Percentiles rank a stretch among this genome's conserved stretches.
These are phyloP conservation scores for Aegilops bicornis DNA, from an alignment of 176 grass and related monocot genomes.

Conservation along the genomic window DNA sequence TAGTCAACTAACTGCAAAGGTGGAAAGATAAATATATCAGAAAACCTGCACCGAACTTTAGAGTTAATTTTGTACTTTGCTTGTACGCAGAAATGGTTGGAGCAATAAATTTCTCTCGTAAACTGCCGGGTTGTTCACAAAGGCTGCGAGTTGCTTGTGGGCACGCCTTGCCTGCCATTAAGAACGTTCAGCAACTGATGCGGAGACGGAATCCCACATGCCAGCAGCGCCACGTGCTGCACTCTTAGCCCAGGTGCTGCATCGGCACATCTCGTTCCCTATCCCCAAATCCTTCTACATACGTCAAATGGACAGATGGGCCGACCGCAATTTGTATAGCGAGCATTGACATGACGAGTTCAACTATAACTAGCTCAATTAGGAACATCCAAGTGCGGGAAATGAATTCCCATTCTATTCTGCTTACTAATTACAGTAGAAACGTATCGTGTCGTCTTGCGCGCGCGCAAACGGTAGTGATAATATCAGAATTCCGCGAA, in stretches of 20 bases:
- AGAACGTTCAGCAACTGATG: background rate
- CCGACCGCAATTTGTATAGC: background rate
- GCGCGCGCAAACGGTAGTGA: background rate
- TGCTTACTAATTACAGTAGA: too few species aligned
- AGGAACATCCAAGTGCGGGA: background rate
- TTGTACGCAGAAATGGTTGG: background rate
- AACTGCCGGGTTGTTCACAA: background rate
- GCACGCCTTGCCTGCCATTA: background rate
- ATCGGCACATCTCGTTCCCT: background rate
- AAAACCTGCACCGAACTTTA: background rate
- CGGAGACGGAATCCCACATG: background rate
- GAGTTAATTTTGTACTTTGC: background rate
- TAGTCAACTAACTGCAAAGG: slow-evolving; percentile 58
- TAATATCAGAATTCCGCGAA: background rate
- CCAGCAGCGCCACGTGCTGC: background rate
- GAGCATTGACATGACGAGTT: background rate
- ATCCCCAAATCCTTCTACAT: background rate
- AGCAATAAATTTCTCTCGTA: background rate
- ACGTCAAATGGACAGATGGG: background rate
- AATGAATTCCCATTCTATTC: background rate
- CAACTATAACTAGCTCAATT: background rate
- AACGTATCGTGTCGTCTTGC: background rate
- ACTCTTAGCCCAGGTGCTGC: background rate
- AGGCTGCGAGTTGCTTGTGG: background rate
- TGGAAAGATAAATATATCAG: slow-evolving; percentile 14